Percentiles rank a stretch among this genome's conserved stretches.
Conservation (phyloP, 2,329 filamentous ascomycete species). For the Cladosporium colombiae region DNA sequence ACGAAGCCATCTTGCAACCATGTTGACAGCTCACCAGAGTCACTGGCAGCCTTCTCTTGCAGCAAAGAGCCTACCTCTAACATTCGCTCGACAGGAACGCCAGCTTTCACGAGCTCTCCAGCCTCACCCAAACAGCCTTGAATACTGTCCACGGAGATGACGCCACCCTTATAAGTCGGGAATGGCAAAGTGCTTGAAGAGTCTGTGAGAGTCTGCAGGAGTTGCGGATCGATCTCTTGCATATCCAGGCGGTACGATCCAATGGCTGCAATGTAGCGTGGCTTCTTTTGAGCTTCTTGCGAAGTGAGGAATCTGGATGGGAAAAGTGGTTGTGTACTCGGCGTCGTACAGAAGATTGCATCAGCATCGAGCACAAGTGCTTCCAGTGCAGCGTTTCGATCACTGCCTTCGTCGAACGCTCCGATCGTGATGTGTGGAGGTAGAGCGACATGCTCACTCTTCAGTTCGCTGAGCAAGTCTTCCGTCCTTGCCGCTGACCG, state of each 20-base stretch:
- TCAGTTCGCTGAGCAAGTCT: slow-evolving; percentile 37
- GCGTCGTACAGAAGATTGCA: slow-evolving; percentile 87
- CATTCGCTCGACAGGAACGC: background rate
- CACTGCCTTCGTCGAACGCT: slow-evolving; percentile 37
- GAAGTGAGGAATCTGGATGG: slow-evolving; percentile 71
- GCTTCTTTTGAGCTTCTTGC: slow-evolving; percentile 67
- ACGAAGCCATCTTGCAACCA: slow-evolving; percentile 65
- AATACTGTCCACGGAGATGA: slow-evolving; percentile 67
- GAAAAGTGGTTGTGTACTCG: slow-evolving; percentile 72
- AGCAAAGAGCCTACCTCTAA: background rate
- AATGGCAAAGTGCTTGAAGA: background rate
- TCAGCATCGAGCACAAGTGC: slow-evolving; percentile 66
- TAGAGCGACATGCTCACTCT: slow-evolving; percentile 68
- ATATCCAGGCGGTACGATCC: slow-evolving; percentile 72
- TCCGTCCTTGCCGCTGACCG: slow-evolving; percentile 57
- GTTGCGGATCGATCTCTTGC: slow-evolving; percentile 77
- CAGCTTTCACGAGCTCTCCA: background rate
- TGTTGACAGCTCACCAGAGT: slow-evolving; percentile 46
- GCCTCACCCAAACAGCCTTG: background rate
- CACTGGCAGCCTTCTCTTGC: background rate
- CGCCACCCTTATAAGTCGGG: slow-evolving; percentile 60
- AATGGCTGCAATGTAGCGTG: slow-evolving; percentile 70
- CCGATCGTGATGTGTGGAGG: slow-evolving; percentile 69
- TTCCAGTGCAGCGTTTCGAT: background rate
- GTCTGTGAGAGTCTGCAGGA: slow-evolving; percentile 63